These are phyloP conservation scores for Dactylellina drechsleri DNA, from an alignment of 2,329 filamentous ascomycete genomes.

Conservation along the genomic window DNA sequence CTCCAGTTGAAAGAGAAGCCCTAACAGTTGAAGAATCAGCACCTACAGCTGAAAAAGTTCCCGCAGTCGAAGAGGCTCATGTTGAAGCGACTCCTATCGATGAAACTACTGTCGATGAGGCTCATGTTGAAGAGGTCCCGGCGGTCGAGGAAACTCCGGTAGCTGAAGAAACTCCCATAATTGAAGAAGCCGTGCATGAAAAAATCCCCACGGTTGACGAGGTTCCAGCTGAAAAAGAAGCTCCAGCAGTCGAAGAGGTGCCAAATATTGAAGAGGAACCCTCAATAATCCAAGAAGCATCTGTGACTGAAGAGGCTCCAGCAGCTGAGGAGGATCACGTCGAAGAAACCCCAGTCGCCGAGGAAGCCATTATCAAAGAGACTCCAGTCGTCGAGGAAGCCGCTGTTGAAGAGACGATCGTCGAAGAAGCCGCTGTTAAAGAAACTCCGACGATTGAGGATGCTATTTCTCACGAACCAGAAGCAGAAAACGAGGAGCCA, in stretches of 20 bases:
- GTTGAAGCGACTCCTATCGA: neutral
- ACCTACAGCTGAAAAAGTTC: neutral
- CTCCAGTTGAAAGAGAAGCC: too few relatives aligned
- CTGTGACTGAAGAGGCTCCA: neutral
- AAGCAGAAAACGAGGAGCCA: constrained; percentile 16
- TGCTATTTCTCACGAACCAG: constrained; percentile 8
- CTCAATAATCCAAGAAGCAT: too few relatives aligned
- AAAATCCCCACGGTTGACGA: too few relatives aligned
- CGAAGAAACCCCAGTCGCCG: neutral
- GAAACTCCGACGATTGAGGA: neutral
- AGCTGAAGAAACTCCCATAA: too few relatives aligned
- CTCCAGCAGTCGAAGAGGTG: neutral
- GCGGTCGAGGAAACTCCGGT: too few relatives aligned
- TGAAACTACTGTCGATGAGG: neutral
- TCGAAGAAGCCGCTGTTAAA: neutral
- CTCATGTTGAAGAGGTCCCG: neutral
- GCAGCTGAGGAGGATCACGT: neutral
- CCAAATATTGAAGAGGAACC: neutral
- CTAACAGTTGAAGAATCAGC: too few relatives aligned
- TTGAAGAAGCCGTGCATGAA: too few relatives aligned
- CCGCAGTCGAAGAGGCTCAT: constrained; percentile 1
- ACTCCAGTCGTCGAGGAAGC: neutral
- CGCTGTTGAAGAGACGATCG: neutral
- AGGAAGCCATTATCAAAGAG: neutral
- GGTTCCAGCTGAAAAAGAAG: too few relatives aligned